Percentiles rank a stretch among this genome's conserved stretches.
phyloP scores from a whole-genome alignment of 129 eudicot genomes.

The Lactuca sativa region DNA sequence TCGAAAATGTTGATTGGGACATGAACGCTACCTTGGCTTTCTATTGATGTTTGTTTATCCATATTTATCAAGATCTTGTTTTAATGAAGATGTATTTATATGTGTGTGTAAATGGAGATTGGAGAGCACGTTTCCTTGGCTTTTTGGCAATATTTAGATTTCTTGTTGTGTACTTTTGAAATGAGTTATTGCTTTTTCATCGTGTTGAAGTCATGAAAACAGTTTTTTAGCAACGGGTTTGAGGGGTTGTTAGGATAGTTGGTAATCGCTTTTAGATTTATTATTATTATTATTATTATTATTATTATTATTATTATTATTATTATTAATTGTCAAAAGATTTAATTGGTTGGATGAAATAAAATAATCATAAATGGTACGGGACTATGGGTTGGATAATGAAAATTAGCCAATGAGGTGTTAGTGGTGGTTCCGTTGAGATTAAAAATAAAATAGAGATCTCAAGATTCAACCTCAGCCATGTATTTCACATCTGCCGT shows the following conservation, averaged over 20 bases:
- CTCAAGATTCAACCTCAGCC: too few species aligned
- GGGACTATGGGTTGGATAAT: too few species aligned
- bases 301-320: too few species aligned
- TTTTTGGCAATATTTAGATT: background rate
- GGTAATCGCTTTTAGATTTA: background rate
- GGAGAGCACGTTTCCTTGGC: conserved; percentile 43
- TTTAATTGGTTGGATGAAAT: too few species aligned
- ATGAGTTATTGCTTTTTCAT: conserved; percentile 11
- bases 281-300: too few species aligned
- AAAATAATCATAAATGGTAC: too few species aligned
- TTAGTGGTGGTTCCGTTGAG: too few species aligned
- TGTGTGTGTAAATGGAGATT: conserved; percentile 33
- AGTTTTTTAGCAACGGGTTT: background rate
- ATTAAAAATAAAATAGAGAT: too few species aligned
- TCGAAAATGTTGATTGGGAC: conserved; percentile 52
- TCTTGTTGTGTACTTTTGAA: conserved; percentile 3
- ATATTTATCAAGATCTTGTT: conserved; percentile 23
- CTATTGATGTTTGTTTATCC: conserved; percentile 44
- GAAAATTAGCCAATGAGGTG: too few species aligned
- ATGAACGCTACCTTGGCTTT: conserved; percentile 44
- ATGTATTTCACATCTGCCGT: too few species aligned
- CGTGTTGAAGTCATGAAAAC: background rate
- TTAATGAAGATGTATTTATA: conserved; percentile 15
- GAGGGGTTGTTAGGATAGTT: conserved; percentile 20
- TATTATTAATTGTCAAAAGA: too few species aligned